Conservation (phyloP, 2,329 filamentous ascomycete genomes). For the Tolypocladium amazonense region DNA sequence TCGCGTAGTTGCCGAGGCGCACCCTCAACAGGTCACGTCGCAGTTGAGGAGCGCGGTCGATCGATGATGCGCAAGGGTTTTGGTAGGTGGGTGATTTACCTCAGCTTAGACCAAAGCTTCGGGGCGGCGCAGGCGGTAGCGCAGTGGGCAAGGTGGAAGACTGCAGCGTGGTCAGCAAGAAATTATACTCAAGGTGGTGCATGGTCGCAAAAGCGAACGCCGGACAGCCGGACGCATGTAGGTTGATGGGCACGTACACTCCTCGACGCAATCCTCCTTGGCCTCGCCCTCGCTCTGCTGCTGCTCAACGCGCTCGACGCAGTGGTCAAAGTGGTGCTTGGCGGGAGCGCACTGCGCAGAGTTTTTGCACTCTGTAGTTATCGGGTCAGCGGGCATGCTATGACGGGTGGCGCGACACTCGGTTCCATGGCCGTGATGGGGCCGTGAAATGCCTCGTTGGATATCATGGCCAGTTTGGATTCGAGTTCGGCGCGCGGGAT, state of each 20-base stretch:
- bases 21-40: not conserved
- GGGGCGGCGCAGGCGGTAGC: conserved; percentile 85
- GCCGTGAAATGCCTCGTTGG: conserved; percentile 9
- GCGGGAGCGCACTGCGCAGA: conserved; percentile 72
- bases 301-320: conserved; percentile 74
- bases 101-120: conserved; percentile 88
- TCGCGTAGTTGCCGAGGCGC: not conserved
- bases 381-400: conserved; percentile 10
- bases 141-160: conserved; percentile 98
- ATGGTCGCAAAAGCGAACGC: not conserved
- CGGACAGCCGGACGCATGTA: not conserved
- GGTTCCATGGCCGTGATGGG: not conserved
- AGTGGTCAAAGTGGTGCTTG: conserved; percentile 99
- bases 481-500: not conserved
- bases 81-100: conserved; percentile 45
- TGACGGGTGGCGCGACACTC: not conserved
- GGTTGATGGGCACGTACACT: conserved; percentile 64
- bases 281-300: conserved; percentile 58
- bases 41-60: not conserved
- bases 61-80: not conserved
- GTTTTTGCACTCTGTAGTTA: conserved; percentile 69
- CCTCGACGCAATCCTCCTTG: conserved; percentile 95
- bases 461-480: not conserved
- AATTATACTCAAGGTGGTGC: not conserved
- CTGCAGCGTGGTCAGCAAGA: conserved; percentile 32